Evolutionary conservation across 176 grass and related monocot species (phyloP).

Genomic region (Eragrostis curvula): DNA sequence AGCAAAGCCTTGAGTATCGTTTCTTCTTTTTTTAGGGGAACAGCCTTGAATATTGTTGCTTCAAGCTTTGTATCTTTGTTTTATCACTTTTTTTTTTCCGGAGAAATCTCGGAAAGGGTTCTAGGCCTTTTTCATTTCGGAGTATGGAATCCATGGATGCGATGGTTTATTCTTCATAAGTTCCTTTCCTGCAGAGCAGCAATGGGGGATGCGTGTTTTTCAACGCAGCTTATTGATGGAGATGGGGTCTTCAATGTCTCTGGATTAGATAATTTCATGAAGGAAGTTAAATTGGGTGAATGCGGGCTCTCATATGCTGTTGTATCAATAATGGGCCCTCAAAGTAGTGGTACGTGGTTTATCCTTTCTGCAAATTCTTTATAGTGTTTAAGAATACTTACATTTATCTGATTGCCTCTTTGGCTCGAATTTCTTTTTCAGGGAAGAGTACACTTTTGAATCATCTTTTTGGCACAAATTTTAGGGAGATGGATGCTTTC

Average conservation of each 20-base stretch:
- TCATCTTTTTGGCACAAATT: slow-evolving; percentile 89
- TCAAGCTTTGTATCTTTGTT: neutral
- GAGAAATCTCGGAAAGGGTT: neutral
- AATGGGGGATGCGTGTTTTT: slow-evolving; percentile 77
- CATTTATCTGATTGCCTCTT: neutral
- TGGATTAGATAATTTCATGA: slow-evolving; percentile 79
- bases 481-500: slow-evolving; percentile 98
- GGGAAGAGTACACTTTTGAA: slow-evolving; percentile 99
- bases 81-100: neutral
- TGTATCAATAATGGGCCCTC: slow-evolving; percentile 98
- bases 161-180: slow-evolving; percentile 12
- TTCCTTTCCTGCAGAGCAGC: slow-evolving; percentile 52
- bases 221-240: slow-evolving; percentile 91
- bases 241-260: slow-evolving; percentile 80
- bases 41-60: neutral
- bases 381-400: slow-evolving; percentile 4
- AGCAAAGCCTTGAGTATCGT: neutral
- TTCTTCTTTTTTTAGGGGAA: too few relatives aligned
- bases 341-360: slow-evolving; percentile 85
- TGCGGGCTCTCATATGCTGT: slow-evolving; percentile 95
- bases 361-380: slow-evolving; percentile 20
- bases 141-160: slow-evolving; percentile 15
- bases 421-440: slow-evolving; percentile 40
- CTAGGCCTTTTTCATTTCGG: neutral
- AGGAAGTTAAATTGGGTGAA: slow-evolving; percentile 69